Percentiles rank a stretch among this genome's conserved stretches.
These are phyloP conservation scores for Amanita rimosa DNA, from an alignment of 768 basidiomycete genomes.

Conservation along the genomic window DNA sequence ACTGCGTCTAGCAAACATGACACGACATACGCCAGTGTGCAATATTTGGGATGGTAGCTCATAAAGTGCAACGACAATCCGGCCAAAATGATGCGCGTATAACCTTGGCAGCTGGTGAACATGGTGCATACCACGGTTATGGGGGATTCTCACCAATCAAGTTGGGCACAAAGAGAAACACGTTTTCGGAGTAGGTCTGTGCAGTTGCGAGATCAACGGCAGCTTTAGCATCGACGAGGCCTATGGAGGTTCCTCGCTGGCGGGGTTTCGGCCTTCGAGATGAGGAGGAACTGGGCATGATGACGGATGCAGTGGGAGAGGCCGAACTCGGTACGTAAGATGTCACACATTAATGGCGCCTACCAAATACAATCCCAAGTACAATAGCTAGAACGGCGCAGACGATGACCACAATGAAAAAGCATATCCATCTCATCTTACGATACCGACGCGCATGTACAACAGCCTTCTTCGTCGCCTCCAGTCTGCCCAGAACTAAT, in stretches of 20 bases:
- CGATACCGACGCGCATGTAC: slow-evolving; percentile 51
- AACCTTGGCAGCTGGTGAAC: slow-evolving; percentile 41
- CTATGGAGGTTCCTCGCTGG: slow-evolving; percentile 45
- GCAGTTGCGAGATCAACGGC: slow-evolving; percentile 83
- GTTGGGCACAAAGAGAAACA: slow-evolving; percentile 96
- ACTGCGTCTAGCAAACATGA: slow-evolving; percentile 93
- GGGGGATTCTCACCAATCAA: slow-evolving; percentile 59
- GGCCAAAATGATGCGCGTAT: slow-evolving; percentile 83
- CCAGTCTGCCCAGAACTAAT: slow-evolving; percentile 35
- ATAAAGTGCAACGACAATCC: slow-evolving; percentile 84
- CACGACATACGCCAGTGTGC: slow-evolving; percentile 79
- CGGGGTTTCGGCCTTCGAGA: slow-evolving; percentile 16
- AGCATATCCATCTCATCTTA: slow-evolving; percentile 82
- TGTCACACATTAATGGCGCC: neutral
- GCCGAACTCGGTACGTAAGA: slow-evolving; percentile 1
- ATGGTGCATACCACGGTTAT: slow-evolving; percentile 9
- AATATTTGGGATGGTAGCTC: slow-evolving; percentile 90
- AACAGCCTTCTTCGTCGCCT: slow-evolving; percentile 59
- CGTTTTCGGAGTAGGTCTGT: slow-evolving; percentile 86
- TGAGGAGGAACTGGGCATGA: slow-evolving; percentile 4
- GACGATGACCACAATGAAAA: slow-evolving; percentile 47
- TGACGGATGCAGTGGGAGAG: slow-evolving; percentile 5
- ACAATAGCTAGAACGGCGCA: slow-evolving; percentile 47
- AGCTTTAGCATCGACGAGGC: slow-evolving; percentile 72
- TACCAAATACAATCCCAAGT: slow-evolving; percentile 28